Percentiles rank a stretch among this genome's conserved stretches.
These are phyloP conservation scores for Neonothopanus nambi DNA, from an alignment of 1,284 basidiomycete genomes.

Conservation along the genomic window DNA sequence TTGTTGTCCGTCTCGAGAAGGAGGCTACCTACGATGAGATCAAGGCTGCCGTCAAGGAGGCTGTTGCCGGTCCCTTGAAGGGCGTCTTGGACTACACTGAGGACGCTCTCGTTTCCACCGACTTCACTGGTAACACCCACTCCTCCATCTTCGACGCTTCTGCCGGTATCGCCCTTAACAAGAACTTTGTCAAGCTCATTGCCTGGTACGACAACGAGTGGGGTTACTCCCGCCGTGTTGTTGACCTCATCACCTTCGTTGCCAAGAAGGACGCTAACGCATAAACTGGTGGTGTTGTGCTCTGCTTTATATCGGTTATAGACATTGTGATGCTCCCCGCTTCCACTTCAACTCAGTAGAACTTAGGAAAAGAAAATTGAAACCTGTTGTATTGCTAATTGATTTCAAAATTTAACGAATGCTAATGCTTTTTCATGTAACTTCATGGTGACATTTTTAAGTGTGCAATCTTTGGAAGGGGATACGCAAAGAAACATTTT, in stretches of 20 bases:
- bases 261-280: constrained; percentile 66
- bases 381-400: no score
- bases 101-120: constrained; percentile 92
- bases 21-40: constrained; percentile 86
- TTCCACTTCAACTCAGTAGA: no score
- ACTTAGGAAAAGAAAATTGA: no score
- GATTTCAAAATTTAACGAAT: no score
- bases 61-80: constrained; percentile 71
- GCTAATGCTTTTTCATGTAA: no score
- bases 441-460: no score
- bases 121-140: constrained; percentile 81
- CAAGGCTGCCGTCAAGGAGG: constrained; percentile 86
- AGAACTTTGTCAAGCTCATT: constrained; percentile 94
- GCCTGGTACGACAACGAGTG: constrained; percentile 97
- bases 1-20: constrained; percentile 94
- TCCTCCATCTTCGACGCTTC: constrained; percentile 92
- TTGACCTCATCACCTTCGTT: constrained; percentile 85
- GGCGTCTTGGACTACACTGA: constrained; percentile 96
- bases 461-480: no score
- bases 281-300: no score
- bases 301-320: no score
- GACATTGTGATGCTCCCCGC: no score
- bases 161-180: constrained; percentile 93
- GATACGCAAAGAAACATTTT: no score
- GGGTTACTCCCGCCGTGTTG: constrained; percentile 95